Evolutionary conservation across 805 yeast species (phyloP), one percentile per base, ranked within the genome.

Genomic region (Saturnispora hagleri): DNA sequence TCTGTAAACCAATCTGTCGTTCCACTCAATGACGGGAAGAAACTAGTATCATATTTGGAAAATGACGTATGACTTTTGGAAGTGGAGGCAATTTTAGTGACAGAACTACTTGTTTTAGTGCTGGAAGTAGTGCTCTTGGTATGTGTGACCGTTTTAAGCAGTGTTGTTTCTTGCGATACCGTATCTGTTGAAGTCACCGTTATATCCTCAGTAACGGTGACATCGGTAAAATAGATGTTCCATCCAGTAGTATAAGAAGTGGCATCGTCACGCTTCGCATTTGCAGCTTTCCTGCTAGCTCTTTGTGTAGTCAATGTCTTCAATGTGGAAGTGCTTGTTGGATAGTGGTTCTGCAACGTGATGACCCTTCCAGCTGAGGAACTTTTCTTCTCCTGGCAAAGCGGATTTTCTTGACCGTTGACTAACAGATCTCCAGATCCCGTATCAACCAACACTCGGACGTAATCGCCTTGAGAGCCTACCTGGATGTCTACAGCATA

Each of bases 351-450:
- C 22, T 38, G 42, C 22, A 38, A 18, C 8, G 26, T 38, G 12
- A 38, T 38, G 24, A 38, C 10, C 24, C 24, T 38, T 18, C 17
- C 42, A 4, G 24, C 10, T 7, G 42, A 8, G n/a, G 42, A 18
- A 6, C 42, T 18, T 38, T 38, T 13, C 8, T 38, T 38, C 13
- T 22, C 48, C 44, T 2, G 7, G 46, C 52, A 41, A 51, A 47
- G n/a, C 46, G 26, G 10, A 46, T 53, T 51, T 10, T 53, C 49
- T 18, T 44, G n/a, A 22, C 52, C 43, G 44, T 74, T 70, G 13
- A 82, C 77, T 85, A 84, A 81, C 15, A 83, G 67, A 59, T 82
- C 88, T 0, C 82, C 73, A 0, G 87, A 81, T 1, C 87, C 87
- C 1, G 88, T 83, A 58, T 83, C 89, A 12, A 83, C 62, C 36